A percentile compares a stretch with the other conserved stretches of the same genome.
phyloP scores from a whole-genome alignment of 352 stramenopile species.

The Blastocystis sp. region DNA sequence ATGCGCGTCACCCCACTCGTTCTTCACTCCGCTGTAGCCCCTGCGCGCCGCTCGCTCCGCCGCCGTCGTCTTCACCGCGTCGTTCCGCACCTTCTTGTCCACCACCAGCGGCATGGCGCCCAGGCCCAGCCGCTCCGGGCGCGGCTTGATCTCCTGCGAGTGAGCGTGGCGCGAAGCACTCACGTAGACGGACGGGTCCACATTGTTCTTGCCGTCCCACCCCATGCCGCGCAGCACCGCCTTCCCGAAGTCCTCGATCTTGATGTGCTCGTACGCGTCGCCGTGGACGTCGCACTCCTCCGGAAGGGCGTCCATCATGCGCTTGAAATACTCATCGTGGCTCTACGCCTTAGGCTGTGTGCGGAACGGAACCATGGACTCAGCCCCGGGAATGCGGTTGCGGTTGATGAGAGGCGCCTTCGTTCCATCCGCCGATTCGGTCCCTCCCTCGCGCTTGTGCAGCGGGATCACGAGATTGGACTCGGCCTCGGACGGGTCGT shows the following conservation, averaged over 20 bases:
- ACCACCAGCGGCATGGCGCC: constrained; percentile 80
- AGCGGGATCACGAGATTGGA: constrained; percentile 31
- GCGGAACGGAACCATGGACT: not conserved
- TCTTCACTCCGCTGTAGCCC: constrained; percentile 22
- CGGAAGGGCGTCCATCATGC: constrained; percentile 79
- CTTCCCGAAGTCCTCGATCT: constrained; percentile 89
- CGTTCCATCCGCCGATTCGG: not conserved
- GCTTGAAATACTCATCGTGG: constrained; percentile 81
- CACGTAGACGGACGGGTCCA: constrained; percentile 71
- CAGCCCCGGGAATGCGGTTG: constrained; percentile 31
- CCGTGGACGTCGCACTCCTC: constrained; percentile 80
- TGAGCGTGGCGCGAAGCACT: constrained; percentile 71
- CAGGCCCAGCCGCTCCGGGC: constrained; percentile 86
- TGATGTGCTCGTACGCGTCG: constrained; percentile 82
- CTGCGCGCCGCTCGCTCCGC: not conserved
- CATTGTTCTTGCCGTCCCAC: constrained; percentile 83
- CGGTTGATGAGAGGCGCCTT: not conserved
- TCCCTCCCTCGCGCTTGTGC: not conserved
- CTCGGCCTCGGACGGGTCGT: not conserved
- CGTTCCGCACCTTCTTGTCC: constrained; percentile 19
- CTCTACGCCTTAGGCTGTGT: constrained; percentile 66
- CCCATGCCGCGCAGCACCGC: constrained; percentile 93
- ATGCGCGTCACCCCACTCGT: not conserved
- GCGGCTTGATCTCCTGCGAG: constrained; percentile 75
- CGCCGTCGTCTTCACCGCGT: constrained; percentile 23